Evolutionary conservation across 2,329 filamentous ascomycete genomes (phyloP), one percentile per base, ranked within the genome.

Genomic region (Colletotrichum trifolii): DNA sequence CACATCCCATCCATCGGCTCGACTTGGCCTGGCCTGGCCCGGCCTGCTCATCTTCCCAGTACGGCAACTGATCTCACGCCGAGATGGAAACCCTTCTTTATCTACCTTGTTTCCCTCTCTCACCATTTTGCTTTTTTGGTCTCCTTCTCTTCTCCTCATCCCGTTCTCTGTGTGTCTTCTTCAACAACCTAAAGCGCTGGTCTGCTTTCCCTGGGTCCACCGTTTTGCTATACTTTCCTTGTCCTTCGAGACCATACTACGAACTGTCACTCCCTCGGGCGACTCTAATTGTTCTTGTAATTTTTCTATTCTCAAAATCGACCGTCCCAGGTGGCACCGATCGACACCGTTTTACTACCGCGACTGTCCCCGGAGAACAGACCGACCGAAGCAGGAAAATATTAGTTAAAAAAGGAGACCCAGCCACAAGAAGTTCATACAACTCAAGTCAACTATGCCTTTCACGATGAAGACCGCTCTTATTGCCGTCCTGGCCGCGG

Each of bases 121-220:
- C 4, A 42, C n/a, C 38, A 5, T 3, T 70, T 73, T 73, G 73
- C 69, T 71, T 73, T 12, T 4, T n/a, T 70, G 72, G 69, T 68
- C 63, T 65, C 48, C 52, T 38, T 55, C 53, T 67, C 46, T 58
- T 48, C 50, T 67, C 59, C 63, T 59, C 46, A 66, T 67, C 49
- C 68, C 65, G 69, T 67, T 65, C 59, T 69, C 69, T 62, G 69
- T 72, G 68, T 70, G 67, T 67, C 67, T 75, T 76, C 72, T 68
- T 72, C 73, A 69, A 67, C 70, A 70, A 73, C 68, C 71, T 73
- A 76, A 82, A 83, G 82, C 82, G 77, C 82, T 81, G 82, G 81
- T 82, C 80, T 82, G 81, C 81, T 83, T 82, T 76, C 66, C 50
- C 70, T 70, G 71, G 74, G 74, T 77, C 76, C 60, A 66, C 64